A percentile compares a stretch with the other conserved stretches of the same genome.
These are phyloP conservation scores for Vitis hybrid DNA, from an alignment of 177 flowering plant species.

Conservation along the genomic window DNA sequence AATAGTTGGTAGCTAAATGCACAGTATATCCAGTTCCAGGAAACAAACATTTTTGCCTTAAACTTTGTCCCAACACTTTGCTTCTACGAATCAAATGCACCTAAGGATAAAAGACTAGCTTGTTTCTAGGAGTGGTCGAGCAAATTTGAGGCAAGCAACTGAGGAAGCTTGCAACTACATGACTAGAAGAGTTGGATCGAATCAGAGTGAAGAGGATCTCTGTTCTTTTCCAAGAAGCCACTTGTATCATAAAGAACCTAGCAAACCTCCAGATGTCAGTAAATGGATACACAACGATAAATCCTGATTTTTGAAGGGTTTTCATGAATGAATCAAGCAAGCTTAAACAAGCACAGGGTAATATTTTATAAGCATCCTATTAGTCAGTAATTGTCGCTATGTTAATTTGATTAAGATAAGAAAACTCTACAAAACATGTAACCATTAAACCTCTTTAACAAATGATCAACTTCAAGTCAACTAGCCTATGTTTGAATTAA, in stretches of 20 bases:
- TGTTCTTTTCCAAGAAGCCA: slow-evolving; percentile 91
- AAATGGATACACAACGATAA: not conserved
- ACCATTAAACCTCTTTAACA: too few species aligned
- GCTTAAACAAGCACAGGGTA: not conserved
- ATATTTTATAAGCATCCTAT: not conserved
- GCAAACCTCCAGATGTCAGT: slow-evolving; percentile 17
- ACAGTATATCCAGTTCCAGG: too few species aligned
- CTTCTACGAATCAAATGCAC: slow-evolving; percentile 42
- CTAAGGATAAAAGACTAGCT: slow-evolving; percentile 15
- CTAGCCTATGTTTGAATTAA: too few species aligned
- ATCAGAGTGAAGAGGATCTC: slow-evolving; percentile 65
- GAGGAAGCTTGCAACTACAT: slow-evolving; percentile 49
- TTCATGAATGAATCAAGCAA: not conserved
- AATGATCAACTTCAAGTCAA: too few species aligned
- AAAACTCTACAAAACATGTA: too few species aligned
- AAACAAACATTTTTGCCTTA: slow-evolving; percentile 49
- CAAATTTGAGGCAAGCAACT: slow-evolving; percentile 50
- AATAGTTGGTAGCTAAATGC: too few species aligned
- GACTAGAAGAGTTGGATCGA: slow-evolving; percentile 63
- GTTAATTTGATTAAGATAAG: too few species aligned
- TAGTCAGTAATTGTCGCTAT: too few species aligned
- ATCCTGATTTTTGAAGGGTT: not conserved
- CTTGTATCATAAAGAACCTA: slow-evolving; percentile 80
- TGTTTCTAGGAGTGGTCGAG: slow-evolving; percentile 34
- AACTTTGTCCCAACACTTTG: slow-evolving; percentile 71